phyloP scores from a whole-genome alignment of 768 basidiomycete genomes.

The Russula ochroleuca region DNA sequence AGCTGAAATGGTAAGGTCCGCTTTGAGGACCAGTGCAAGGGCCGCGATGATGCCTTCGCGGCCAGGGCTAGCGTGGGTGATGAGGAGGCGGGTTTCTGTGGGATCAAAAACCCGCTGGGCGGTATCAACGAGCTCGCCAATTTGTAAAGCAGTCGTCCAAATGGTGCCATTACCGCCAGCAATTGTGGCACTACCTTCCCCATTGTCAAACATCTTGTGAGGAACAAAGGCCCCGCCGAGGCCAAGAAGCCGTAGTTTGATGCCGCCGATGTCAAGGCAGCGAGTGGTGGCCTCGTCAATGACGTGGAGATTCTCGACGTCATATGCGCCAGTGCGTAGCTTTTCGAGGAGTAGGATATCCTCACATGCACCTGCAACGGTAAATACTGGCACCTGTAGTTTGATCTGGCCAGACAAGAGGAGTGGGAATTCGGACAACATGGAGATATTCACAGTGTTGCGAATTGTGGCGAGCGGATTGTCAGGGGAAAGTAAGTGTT shows the following conservation, averaged over 20 bases:
- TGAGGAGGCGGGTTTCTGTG: constrained; percentile 87
- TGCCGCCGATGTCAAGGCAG: constrained; percentile 84
- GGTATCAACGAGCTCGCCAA: constrained; percentile 97
- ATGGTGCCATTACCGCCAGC: constrained; percentile 97
- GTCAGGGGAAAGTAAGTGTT: constrained; percentile 69
- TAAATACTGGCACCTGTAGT: constrained; percentile 89
- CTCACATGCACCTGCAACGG: constrained; percentile 97
- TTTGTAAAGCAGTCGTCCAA: constrained; percentile 97
- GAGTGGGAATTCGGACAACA: constrained; percentile 91
- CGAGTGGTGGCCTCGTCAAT: constrained; percentile 96
- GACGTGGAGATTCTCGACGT: constrained; percentile 85
- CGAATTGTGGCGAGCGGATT: constrained; percentile 67
- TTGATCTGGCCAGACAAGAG: constrained; percentile 88
- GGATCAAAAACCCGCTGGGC: constrained; percentile 91
- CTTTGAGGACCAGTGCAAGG: constrained; percentile 85
- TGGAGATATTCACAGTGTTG: constrained; percentile 64
- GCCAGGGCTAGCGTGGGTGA: constrained; percentile 90
- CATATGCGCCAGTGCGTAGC: constrained; percentile 77
- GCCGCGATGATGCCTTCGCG: constrained; percentile 91
- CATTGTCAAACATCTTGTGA: constrained; percentile 94
- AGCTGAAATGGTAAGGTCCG: constrained; percentile 89
- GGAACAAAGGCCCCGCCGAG: constrained; percentile 92
- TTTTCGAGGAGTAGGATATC: constrained; percentile 92
- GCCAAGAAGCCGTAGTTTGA: constrained; percentile 92
- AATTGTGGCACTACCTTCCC: constrained; percentile 93